phyloP scores from a whole-genome alignment of 2,329 filamentous ascomycete genomes.

The Metarhizium album region DNA sequence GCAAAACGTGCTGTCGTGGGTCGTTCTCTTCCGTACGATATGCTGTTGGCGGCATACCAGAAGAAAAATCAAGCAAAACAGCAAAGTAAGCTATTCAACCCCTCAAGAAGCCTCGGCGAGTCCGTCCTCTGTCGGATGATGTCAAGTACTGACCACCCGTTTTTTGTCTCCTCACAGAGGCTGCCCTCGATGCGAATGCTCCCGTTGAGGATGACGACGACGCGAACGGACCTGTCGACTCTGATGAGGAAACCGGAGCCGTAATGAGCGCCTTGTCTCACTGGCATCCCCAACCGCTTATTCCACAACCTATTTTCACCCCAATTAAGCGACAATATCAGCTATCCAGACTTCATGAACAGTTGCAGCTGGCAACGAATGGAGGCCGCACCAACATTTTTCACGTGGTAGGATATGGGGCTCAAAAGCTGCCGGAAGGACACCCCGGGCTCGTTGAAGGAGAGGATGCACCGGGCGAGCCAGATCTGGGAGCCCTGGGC shows the following conservation, averaged over 20 bases:
- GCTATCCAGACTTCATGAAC: constrained; percentile 51
- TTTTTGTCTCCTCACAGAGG: constrained; percentile 46
- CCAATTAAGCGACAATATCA: constrained; percentile 55
- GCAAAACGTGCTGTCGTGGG: constrained; percentile 83
- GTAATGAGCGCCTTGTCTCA: constrained; percentile 74
- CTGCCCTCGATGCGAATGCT: constrained; percentile 87
- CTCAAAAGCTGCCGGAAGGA: constrained; percentile 41
- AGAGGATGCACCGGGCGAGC: constrained; percentile 49
- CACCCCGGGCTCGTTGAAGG: constrained; percentile 35
- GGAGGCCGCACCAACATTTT: constrained; percentile 56
- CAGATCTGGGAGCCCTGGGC: constrained; percentile 33
- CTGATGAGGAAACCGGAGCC: constrained; percentile 83
- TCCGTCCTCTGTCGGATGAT: too few species aligned
- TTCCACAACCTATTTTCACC: constrained; percentile 51
- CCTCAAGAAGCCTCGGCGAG: not conserved
- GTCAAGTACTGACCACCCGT: constrained; percentile 1
- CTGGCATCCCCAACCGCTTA: constrained; percentile 68
- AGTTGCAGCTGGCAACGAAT: constrained; percentile 56
- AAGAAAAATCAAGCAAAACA: constrained; percentile 99
- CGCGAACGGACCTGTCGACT: constrained; percentile 73
- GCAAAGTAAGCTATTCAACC: constrained; percentile 57
- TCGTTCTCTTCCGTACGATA: constrained; percentile 80
- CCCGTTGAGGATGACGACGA: constrained; percentile 81
- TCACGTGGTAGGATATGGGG: constrained; percentile 44
- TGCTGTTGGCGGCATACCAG: constrained; percentile 77